These are phyloP conservation scores for Pseudogymnoascus sp. DNA, from an alignment of 2,329 filamentous ascomycete genomes.

Conservation along the genomic window DNA sequence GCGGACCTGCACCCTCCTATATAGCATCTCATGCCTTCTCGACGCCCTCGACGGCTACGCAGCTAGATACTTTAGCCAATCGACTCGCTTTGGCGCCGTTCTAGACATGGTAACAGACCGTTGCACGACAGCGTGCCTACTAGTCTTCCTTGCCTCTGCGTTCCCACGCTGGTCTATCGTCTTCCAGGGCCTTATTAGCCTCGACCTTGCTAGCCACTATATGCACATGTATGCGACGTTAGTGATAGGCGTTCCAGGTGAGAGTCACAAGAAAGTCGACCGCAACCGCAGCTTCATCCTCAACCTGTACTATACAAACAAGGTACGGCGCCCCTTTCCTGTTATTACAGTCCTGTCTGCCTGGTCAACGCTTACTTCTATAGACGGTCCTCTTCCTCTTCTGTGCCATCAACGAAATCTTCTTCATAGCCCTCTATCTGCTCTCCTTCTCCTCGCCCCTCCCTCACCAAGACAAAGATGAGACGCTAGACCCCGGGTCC, in stretches of 20 bases:
- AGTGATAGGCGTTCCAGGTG: slow-evolving; percentile 69
- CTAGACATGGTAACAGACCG: slow-evolving; percentile 99
- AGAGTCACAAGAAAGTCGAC: slow-evolving; percentile 90
- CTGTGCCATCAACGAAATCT: slow-evolving; percentile 86
- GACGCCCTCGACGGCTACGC: slow-evolving; percentile 92
- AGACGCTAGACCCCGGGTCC: slow-evolving; percentile 44
- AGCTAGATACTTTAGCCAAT: slow-evolving; percentile 77
- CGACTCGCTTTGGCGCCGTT: slow-evolving; percentile 90
- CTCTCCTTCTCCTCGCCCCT: slow-evolving; percentile 91
- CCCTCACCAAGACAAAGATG: slow-evolving; percentile 55
- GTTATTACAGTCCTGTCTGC: not conserved
- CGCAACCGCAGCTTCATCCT: slow-evolving; percentile 79
- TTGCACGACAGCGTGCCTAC: slow-evolving; percentile 88
- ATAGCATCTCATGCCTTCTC: slow-evolving; percentile 88
- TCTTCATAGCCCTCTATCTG: slow-evolving; percentile 97
- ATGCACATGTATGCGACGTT: slow-evolving; percentile 98
- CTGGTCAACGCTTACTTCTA: not conserved
- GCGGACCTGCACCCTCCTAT: slow-evolving; percentile 85
- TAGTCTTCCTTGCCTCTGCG: slow-evolving; percentile 89
- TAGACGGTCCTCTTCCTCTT: slow-evolving; percentile 85
- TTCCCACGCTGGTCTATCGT: slow-evolving; percentile 91
- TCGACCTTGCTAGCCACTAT: slow-evolving; percentile 94
- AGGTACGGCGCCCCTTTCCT: slow-evolving; percentile 48
- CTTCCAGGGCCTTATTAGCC: slow-evolving; percentile 85
- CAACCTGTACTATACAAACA: slow-evolving; percentile 96